A percentile compares a stretch with the other conserved stretches of the same genome.
phyloP scores from a whole-genome alignment of 78 protist genomes.

The Isochrysis galbana region DNA sequence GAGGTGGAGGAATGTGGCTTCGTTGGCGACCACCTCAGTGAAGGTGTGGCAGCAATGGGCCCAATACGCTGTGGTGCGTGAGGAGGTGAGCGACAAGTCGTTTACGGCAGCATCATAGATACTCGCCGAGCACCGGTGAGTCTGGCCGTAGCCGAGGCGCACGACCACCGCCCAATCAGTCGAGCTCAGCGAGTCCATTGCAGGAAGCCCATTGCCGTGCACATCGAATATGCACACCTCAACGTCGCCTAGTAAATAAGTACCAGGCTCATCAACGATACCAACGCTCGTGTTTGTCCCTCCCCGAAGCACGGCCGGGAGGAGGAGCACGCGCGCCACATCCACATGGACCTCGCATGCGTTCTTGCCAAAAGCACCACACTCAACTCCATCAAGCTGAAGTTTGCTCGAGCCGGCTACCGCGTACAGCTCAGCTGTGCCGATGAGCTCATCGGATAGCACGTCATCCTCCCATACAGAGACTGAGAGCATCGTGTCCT shows the following conservation, averaged over 20 bases:
- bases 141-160: background rate
- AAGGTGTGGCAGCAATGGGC: background rate
- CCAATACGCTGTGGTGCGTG: background rate
- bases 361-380: no score
- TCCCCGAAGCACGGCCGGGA: no score
- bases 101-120: no score
- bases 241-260: background rate
- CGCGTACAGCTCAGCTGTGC: background rate
- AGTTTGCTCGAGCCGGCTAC: no score
- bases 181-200: background rate
- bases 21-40: background rate
- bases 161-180: background rate
- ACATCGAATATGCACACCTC: background rate
- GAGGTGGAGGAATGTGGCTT: background rate
- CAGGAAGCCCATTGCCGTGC: background rate
- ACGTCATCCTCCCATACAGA: background rate
- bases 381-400: no score
- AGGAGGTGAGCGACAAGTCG: no score
- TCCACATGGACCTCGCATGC: no score
- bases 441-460: background rate
- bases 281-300: no score
- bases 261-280: no score
- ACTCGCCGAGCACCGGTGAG: no score
- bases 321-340: no score
- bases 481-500: background rate